Conservation (phyloP, 305 asterid genomes). For the Ajuga reptans region DNA sequence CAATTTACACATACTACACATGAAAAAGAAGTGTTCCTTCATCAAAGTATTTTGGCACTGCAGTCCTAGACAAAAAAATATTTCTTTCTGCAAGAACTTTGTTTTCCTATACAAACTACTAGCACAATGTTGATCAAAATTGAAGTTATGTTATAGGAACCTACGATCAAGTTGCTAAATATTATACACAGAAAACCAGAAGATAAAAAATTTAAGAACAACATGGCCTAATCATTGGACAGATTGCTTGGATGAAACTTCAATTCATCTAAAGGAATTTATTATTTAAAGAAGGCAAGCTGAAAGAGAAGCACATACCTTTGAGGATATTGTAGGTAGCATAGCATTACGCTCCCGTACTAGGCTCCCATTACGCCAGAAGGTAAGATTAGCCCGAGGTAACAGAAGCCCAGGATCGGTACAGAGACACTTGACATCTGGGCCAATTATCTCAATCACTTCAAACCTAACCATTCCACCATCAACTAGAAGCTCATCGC, state of each 20-base stretch:
- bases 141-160: background rate
- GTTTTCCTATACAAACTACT: background rate
- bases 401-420: conserved; percentile 85
- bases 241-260: background rate
- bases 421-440: conserved; percentile 85
- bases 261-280: conserved; percentile 6
- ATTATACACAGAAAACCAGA: background rate
- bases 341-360: conserved; percentile 85
- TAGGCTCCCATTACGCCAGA: conserved; percentile 82
- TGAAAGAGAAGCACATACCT: conserved; percentile 37
- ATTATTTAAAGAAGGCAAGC: background rate
- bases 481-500: conserved; percentile 83
- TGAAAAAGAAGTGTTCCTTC: background rate
- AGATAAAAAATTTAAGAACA: background rate
- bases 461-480: conserved; percentile 98
- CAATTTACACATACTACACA: background rate
- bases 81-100: background rate
- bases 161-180: background rate
- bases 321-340: conserved; percentile 86
- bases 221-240: background rate
- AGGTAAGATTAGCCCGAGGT: conserved; percentile 87
- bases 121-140: background rate
- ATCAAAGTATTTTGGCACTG: background rate
- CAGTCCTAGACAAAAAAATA: background rate
- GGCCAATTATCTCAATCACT: conserved; percentile 82